phyloP scores from a whole-genome alignment of 768 basidiomycete genomes.

The Boletus pseudopeckii region DNA sequence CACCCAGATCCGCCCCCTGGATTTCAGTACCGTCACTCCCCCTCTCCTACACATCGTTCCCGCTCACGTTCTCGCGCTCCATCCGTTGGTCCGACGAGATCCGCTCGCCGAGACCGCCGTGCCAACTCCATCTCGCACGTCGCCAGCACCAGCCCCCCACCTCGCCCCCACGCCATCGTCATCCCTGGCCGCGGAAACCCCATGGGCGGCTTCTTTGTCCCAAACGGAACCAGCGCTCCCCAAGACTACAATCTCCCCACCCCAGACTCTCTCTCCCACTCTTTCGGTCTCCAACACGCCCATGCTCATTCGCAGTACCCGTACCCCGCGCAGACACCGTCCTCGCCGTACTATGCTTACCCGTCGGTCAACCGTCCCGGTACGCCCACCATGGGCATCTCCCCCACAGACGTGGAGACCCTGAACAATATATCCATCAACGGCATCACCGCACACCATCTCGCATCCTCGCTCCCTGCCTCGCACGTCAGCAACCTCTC shows the following conservation, averaged over 20 bases:
- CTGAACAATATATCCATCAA: slow-evolving; percentile 19
- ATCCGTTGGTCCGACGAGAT: slow-evolving; percentile 51
- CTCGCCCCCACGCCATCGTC: slow-evolving; percentile 57
- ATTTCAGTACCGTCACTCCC: slow-evolving; percentile 25
- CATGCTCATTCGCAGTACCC: slow-evolving; percentile 25
- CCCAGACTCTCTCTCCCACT: slow-evolving; percentile 35
- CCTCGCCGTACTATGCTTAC: slow-evolving; percentile 30
- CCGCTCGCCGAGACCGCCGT: slow-evolving; percentile 47
- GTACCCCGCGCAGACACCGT: slow-evolving; percentile 28
- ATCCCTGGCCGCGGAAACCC: slow-evolving; percentile 48
- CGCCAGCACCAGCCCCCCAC: slow-evolving; percentile 49
- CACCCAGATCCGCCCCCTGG: slow-evolving; percentile 33
- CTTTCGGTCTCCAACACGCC: slow-evolving; percentile 32
- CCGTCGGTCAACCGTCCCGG: slow-evolving; percentile 10
- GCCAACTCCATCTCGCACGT: slow-evolving; percentile 58
- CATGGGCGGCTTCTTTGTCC: slow-evolving; percentile 33
- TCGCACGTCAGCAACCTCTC: slow-evolving; percentile 9
- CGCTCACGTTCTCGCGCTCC: slow-evolving; percentile 39
- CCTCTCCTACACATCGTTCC: slow-evolving; percentile 39
- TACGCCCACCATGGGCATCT: slow-evolving; percentile 24
- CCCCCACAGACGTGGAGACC: slow-evolving; percentile 25
- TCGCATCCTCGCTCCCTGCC: slow-evolving; percentile 19
- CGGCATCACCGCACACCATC: slow-evolving; percentile 18
- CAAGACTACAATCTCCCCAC: slow-evolving; percentile 45
- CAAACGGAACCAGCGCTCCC: slow-evolving; percentile 19